Evolutionary conservation across 805 yeast species (phyloP).

Genomic region (Yarrowia phangngaensis): DNA sequence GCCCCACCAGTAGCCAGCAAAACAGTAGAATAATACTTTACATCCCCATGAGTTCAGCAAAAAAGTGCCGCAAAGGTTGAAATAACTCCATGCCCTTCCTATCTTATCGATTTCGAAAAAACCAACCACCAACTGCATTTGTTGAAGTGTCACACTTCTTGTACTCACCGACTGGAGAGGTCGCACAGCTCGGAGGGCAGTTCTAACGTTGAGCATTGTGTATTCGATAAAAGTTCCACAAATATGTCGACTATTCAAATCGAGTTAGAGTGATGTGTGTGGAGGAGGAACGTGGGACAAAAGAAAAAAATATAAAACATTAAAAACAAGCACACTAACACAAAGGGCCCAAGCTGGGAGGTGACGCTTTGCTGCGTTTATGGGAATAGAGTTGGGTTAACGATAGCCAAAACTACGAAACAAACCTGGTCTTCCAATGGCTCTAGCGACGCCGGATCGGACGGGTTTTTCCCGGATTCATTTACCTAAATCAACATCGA

Average conservation of each 20-base stretch:
- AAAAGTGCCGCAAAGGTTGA: too few relatives aligned
- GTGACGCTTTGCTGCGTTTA: constrained; percentile 4
- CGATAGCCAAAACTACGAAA: too few relatives aligned
- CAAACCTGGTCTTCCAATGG: too few relatives aligned
- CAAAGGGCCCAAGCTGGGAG: constrained; percentile 15
- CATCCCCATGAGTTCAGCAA: too few relatives aligned
- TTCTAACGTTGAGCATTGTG: constrained; percentile 25
- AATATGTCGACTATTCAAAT: constrained; percentile 24
- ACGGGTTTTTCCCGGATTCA: too few relatives aligned
- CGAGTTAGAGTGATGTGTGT: constrained; percentile 15
- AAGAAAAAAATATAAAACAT: constrained; percentile 12
- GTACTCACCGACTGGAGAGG: constrained; percentile 21
- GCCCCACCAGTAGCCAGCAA: too few relatives aligned
- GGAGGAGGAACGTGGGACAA: constrained; percentile 21
- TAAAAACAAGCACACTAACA: constrained; percentile 4
- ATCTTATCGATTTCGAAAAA: too few relatives aligned
- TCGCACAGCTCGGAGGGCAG: constrained; percentile 27
- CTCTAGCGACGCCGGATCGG: neutral
- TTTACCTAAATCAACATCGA: too few relatives aligned
- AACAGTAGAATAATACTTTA: too few relatives aligned
- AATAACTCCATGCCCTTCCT: too few relatives aligned
- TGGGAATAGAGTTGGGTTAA: neutral
- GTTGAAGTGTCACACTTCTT: too few relatives aligned
- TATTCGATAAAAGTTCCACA: neutral
- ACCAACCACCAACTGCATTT: too few relatives aligned